Evolutionary conservation across 116 monocot species (phyloP), one percentile per base, ranked within the genome.

Genomic region (Iris pallida): DNA sequence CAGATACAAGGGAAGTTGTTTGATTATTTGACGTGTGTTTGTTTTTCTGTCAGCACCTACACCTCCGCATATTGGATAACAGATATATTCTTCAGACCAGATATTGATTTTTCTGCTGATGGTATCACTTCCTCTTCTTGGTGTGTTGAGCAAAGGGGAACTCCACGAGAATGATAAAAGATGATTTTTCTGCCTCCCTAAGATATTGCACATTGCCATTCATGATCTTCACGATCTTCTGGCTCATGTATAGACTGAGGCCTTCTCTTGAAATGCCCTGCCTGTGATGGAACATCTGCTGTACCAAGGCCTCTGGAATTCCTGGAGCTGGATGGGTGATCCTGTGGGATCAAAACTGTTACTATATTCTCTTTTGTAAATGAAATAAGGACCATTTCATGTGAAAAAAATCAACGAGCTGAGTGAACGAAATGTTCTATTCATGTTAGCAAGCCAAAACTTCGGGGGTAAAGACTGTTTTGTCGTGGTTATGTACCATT

Each of bases 241-340:
- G 85, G 71, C 78, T 75, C 56, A 85, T 72, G 75, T 68, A 72
- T 3, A 85, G 58, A 46, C 78, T 68, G 14, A 81, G 81, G 16
- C 85, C 85, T 71, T 81, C 85, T 58, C 71, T 78, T 5, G 85
- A 85, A 7, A 68, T 58, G 0, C 77, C 68, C 6, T 64, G 74
- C 20, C 68, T 72, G 13, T 78, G 78, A 19, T 77, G 77, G 59
- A 85, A 85, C 85, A 85, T 85, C 75, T 85, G 81, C 55, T 78
- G 81, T 56, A 85, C 73, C 68, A 85, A 57, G 48, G 71, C 71
- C 64, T 75, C 81, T 9, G 85, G 85, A 12, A 85, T 76, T 46
- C 85, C 85, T 3, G 85, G 81, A 18, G 78, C 81, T 17, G 85
- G 85, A 75, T 85, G 81, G 44, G 81, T 69, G 20, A 85, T 78